These are phyloP conservation scores for Penicillium pancosmium DNA, from an alignment of 495 filamentous ascomycete species.

Conservation along the genomic window DNA sequence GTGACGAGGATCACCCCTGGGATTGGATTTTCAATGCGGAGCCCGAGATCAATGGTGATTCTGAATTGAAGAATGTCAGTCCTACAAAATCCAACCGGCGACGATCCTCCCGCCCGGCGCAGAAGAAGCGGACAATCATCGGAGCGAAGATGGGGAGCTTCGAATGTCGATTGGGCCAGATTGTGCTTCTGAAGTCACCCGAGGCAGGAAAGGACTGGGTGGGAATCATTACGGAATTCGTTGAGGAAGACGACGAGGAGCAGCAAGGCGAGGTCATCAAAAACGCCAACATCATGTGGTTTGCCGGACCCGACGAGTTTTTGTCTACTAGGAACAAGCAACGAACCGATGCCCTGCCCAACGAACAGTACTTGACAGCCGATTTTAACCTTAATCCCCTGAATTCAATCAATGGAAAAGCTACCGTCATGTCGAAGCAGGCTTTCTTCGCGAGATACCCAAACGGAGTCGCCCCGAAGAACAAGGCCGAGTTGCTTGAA, in stretches of 20 bases:
- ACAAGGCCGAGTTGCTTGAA: slow-evolving; percentile 59
- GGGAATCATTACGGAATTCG: slow-evolving; percentile 80
- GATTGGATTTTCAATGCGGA: slow-evolving; percentile 79
- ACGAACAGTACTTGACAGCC: slow-evolving; percentile 90
- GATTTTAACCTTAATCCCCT: slow-evolving; percentile 83
- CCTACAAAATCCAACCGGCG: slow-evolving; percentile 33
- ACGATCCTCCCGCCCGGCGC: slow-evolving; percentile 35
- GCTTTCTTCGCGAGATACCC: slow-evolving; percentile 71
- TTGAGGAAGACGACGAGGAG: slow-evolving; percentile 64
- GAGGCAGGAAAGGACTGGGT: slow-evolving; percentile 84
- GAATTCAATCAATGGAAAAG: slow-evolving; percentile 89
- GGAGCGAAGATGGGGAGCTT: slow-evolving; percentile 88
- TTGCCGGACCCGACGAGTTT: slow-evolving; percentile 88
- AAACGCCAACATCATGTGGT: slow-evolving; percentile 85
- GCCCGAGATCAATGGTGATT: slow-evolving; percentile 25
- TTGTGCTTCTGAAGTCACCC: slow-evolving; percentile 83
- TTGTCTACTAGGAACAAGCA: slow-evolving; percentile 74
- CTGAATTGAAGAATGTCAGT: slow-evolving; percentile 26
- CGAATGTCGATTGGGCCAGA: slow-evolving; percentile 78
- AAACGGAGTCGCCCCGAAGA: slow-evolving; percentile 71
- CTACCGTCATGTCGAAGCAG: slow-evolving; percentile 71
- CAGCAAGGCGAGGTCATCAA: slow-evolving; percentile 52
- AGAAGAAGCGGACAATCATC: slow-evolving; percentile 56
- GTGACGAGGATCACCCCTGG: slow-evolving; percentile 84
- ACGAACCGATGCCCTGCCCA: slow-evolving; percentile 77